Percentiles rank a stretch among this genome's conserved stretches.
These are phyloP conservation scores for Porphyrellus cyaneotinctus DNA, from an alignment of 768 basidiomycete species.

Conservation along the genomic window DNA sequence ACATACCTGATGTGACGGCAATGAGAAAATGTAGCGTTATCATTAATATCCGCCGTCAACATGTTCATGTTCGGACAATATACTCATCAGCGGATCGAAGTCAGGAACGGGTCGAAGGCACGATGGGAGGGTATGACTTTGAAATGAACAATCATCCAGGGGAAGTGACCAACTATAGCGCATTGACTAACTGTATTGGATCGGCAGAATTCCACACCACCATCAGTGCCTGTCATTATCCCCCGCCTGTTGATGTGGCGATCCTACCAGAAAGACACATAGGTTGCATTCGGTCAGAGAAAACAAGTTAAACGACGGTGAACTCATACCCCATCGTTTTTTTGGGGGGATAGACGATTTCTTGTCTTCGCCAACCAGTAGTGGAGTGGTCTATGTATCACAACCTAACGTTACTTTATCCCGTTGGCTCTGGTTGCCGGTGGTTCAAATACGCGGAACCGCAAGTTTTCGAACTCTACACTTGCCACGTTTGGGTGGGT, in stretches of 20 bases:
- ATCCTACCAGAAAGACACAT: too few species aligned
- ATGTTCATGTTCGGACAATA: background rate
- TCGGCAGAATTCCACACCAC: too few species aligned
- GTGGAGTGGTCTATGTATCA: background rate
- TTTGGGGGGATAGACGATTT: background rate
- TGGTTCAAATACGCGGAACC: background rate
- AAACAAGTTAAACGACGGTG: too few species aligned
- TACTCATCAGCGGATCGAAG: background rate
- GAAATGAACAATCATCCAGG: conserved; percentile 3
- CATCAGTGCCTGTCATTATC: too few species aligned
- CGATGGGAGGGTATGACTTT: background rate
- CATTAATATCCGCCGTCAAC: background rate
- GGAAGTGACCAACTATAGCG: background rate
- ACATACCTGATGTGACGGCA: background rate
- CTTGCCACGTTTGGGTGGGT: conserved; percentile 17
- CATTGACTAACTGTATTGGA: background rate
- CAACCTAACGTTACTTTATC: background rate
- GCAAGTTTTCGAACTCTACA: conserved; percentile 11
- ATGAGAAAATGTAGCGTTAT: background rate
- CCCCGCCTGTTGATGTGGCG: too few species aligned
- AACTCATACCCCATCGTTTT: background rate
- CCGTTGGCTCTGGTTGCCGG: background rate
- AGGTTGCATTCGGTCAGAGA: too few species aligned
- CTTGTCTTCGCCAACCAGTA: conserved; percentile 3
- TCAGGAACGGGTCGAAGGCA: background rate